Conservation (phyloP, 1,284 basidiomycete species). For the Clitocybe nebularis region DNA sequence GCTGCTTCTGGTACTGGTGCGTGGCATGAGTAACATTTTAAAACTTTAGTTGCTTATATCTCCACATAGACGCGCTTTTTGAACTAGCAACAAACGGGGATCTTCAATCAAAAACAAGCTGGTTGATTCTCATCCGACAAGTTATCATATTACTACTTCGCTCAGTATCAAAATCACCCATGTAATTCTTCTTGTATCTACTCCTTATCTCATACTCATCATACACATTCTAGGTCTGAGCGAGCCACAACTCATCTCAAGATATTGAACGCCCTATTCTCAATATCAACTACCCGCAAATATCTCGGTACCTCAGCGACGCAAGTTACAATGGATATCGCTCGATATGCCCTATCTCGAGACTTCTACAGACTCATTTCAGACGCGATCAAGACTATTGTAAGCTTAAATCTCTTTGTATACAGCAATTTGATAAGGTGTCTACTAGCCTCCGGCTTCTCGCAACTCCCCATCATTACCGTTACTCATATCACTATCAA, state of each 20-base stretch:
- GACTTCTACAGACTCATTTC: constrained; percentile 38
- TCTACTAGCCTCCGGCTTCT: constrained; percentile 37
- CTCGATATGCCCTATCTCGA: constrained; percentile 38
- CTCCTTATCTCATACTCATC: constrained; percentile 1
- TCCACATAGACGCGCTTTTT: constrained; percentile 37
- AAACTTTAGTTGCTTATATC: constrained; percentile 2
- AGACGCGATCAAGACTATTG: constrained; percentile 29
- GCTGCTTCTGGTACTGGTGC: constrained; percentile 27
- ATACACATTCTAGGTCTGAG: constrained; percentile 28
- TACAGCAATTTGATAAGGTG: not conserved
- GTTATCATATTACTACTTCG: constrained; percentile 45
- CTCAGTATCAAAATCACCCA: constrained; percentile 43
- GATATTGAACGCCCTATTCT: constrained; percentile 36
- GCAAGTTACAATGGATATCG: constrained; percentile 26
- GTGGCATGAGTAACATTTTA: constrained; percentile 1
- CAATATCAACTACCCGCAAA: constrained; percentile 18
- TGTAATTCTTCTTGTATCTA: constrained; percentile 33
- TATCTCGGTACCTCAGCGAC: constrained; percentile 25
- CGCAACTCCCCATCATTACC: constrained; percentile 39
- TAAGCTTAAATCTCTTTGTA: constrained; percentile 16
- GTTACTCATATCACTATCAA: constrained; percentile 37
- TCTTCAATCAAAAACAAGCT: constrained; percentile 36
- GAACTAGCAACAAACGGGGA: constrained; percentile 29
- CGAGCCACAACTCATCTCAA: constrained; percentile 35
- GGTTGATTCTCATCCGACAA: constrained; percentile 54